These are phyloP conservation scores for Gynandropsis gynandra DNA, from an alignment of 345 rosid genomes.

Conservation along the genomic window DNA sequence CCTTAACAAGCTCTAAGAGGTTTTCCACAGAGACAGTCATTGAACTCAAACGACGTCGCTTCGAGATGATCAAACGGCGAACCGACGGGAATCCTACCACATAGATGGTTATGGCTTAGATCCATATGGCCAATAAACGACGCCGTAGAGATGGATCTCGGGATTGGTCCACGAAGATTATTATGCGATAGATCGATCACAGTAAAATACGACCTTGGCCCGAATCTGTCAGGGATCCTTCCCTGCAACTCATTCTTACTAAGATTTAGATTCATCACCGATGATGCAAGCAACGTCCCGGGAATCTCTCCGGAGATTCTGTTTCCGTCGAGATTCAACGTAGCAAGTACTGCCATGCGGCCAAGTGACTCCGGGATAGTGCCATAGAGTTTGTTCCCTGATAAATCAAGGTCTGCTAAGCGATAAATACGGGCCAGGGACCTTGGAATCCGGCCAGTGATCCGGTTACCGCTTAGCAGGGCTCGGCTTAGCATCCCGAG, in stretches of 20 bases:
- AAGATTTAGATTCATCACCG: constrained; percentile 51
- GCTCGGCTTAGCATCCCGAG: constrained; percentile 73
- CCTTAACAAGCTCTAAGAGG: constrained; percentile 51
- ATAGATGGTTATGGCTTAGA: constrained; percentile 79
- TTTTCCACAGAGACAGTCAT: constrained; percentile 80
- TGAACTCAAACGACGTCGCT: constrained; percentile 59
- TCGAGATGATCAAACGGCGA: constrained; percentile 81
- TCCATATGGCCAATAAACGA: constrained; percentile 75
- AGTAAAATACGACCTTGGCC: constrained; percentile 63
- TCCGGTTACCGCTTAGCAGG: constrained; percentile 50
- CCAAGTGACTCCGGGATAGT: constrained; percentile 57
- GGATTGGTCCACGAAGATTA: constrained; percentile 51
- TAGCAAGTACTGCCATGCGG: constrained; percentile 73
- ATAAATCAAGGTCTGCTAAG: constrained; percentile 76
- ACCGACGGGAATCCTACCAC: constrained; percentile 72
- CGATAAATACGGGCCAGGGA: constrained; percentile 62
- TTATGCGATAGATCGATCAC: constrained; percentile 64
- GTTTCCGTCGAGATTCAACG: constrained; percentile 72
- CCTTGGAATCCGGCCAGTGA: constrained; percentile 53
- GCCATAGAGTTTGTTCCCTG: constrained; percentile 55
- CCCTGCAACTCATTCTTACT: constrained; percentile 58
- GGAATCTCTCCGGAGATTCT: constrained; percentile 52
- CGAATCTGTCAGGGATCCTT: constrained; percentile 60
- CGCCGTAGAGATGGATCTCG: constrained; percentile 46
- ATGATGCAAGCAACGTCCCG: constrained; percentile 44